Evolutionary conservation across 2,329 filamentous ascomycete genomes (phyloP), one percentile per base, ranked within the genome.

Genomic region (Cadophora sp.): DNA sequence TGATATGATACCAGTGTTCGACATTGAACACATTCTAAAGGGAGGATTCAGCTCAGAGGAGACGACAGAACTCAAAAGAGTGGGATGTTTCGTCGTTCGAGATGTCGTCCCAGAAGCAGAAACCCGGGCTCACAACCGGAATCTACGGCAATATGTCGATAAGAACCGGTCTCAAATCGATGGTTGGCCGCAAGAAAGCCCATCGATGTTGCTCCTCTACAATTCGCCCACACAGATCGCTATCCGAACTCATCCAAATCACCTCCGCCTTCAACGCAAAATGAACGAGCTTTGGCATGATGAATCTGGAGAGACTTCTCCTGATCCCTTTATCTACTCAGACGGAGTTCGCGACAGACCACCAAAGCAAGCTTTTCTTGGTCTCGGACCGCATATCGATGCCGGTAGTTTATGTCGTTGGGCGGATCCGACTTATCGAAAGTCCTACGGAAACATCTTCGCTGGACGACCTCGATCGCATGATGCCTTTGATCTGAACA

Each of bases 401-500:
- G 90, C 90, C 16, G 91, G 91, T 27, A 91, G 89, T 60, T 85
- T 92, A 1, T 91, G 93, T 79, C 83, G 91, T 3, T 94, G 91
- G 91, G 90, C 93, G 77, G 81, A 81, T 43, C 79, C 85, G 0
- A 90, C 90, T 0, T 94, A 94, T 71, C 84, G 89, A 14, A 81
- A 83, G 1, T 90, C 94, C 2, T 97, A 97, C 78, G 85, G 90
- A 67, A 79, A 83, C 20, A 85, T 97, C 8, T 90, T 93, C 65
- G 79, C 85, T 20, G 94, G 94, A 0, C 78, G 83, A 0, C 97
- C 93, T 93, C 92, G 96, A 71, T 77, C 84, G 1, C 94, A 93
- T 74, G 92, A 97, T 74, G 87, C 93, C 0, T 97, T 91, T 87
- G 92, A 97, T 73, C 88, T 88, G 0, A 87, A 85, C 68, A 85